Evolutionary conservation across 2,329 filamentous ascomycete genomes (phyloP).

Genomic region (Tolypocladium sp.): DNA sequence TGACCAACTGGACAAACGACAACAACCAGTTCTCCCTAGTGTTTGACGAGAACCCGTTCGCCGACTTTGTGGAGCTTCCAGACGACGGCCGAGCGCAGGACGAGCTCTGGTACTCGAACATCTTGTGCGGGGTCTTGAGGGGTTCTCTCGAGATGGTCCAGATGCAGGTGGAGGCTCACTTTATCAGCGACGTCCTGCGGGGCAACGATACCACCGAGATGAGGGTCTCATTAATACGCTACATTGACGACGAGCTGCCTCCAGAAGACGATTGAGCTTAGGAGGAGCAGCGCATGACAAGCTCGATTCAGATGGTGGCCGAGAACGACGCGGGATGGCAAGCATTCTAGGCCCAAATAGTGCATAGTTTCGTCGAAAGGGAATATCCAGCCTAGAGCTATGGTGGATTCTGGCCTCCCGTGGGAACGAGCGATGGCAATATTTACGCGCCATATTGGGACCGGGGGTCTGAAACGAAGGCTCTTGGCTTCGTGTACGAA

Average conservation of each 20-base stretch:
- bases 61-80: conserved; percentile 94
- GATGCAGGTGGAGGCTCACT: conserved; percentile 97
- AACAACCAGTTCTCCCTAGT: conserved; percentile 93
- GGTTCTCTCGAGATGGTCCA: conserved; percentile 97
- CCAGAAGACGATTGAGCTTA: conserved; percentile 82
- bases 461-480: neutral
- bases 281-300: neutral
- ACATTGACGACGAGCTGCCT: conserved; percentile 95
- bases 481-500: neutral
- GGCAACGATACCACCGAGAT: conserved; percentile 97
- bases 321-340: neutral
- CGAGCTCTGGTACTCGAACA: conserved; percentile 97
- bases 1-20: conserved; percentile 93
- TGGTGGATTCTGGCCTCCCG: neutral
- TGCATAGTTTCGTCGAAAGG: neutral
- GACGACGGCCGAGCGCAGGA: conserved; percentile 94
- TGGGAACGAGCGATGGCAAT: neutral
- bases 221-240: conserved; percentile 82
- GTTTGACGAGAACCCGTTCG: conserved; percentile 93
- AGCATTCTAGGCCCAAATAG: neutral
- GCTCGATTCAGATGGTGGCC: too few relatives aligned
- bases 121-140: conserved; percentile 84
- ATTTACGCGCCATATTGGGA: neutral
- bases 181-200: conserved; percentile 84
- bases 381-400: neutral